Evolutionary conservation across 2,329 filamentous ascomycete species (phyloP).

Genomic region (Calonectria hawksworthii): DNA sequence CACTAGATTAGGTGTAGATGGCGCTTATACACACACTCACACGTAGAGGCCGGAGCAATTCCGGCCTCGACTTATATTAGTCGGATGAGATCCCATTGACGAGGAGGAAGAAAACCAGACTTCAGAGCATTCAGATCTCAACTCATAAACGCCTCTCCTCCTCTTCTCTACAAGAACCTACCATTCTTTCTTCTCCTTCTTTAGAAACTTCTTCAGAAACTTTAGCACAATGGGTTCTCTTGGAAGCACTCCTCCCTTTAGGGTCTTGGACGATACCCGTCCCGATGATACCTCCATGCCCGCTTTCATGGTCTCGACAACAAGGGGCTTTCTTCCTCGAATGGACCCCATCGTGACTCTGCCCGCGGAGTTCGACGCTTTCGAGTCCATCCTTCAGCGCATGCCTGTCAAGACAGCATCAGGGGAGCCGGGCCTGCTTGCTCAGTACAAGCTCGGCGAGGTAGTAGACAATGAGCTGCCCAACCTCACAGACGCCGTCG

Average conservation of each 20-base stretch:
- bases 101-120: slow-evolving; percentile 7
- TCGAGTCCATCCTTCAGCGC: slow-evolving; percentile 79
- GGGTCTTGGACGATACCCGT: slow-evolving; percentile 73
- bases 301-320: slow-evolving; percentile 84
- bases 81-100: slow-evolving; percentile 48
- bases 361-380: slow-evolving; percentile 78
- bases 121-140: not conserved
- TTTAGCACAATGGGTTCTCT: slow-evolving; percentile 58
- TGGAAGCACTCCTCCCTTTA: slow-evolving; percentile 59
- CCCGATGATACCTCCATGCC: slow-evolving; percentile 75
- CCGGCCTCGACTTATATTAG: slow-evolving; percentile 65
- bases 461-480: slow-evolving; percentile 81
- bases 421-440: slow-evolving; percentile 83
- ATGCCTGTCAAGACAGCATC: slow-evolving; percentile 84
- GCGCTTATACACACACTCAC: slow-evolving; percentile 43
- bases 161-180: not conserved
- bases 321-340: slow-evolving; percentile 81
- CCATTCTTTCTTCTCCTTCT: slow-evolving; percentile 10
- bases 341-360: slow-evolving; percentile 73
- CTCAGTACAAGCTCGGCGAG: slow-evolving; percentile 79
- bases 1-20: slow-evolving; percentile 34
- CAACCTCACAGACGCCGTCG: slow-evolving; percentile 80
- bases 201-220: slow-evolving; percentile 19
- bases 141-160: not conserved
- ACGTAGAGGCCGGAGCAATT: slow-evolving; percentile 61